Evolutionary conservation across 805 yeast genomes (phyloP), one percentile per base, ranked within the genome.

Genomic region (Spathaspora sp.): DNA sequence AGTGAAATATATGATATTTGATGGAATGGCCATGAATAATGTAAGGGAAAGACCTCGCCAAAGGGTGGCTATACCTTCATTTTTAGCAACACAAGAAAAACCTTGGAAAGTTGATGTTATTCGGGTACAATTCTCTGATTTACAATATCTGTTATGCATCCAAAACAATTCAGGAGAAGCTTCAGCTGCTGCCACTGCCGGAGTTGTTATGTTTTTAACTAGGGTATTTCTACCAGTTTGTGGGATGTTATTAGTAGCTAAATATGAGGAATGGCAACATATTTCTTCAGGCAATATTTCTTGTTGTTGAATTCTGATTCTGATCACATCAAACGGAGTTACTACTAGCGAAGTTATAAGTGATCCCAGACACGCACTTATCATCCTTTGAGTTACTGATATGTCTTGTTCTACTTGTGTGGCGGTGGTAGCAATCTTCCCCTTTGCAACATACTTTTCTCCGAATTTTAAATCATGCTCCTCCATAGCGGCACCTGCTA

Each of bases 1-100:
- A 1, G 96, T 87, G 70, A 90, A 94, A 66, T 94, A 94, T 5
- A 94, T 92, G 54, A 94, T 87, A 59, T 93, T 94, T 0, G 97
- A 80, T 1, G 99, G 99, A 1, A 92, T 78, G 0, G 97, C 89
- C 96, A 94, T 94, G 12, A 87, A 52, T 17, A 94, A 69, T 0
- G 96, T 89, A 29, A 93, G 65, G 0, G 93, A 81, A 8, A 94
- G 76, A 0, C 99, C 99, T 49, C 98, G 75, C 93, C 97, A 94
- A 16, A 94, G 72, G 0, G 97, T 85, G 1, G 75, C 47, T 0
- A 82, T 26, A 0, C 99, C 99, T 67, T 94, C 99, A 23, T 79
- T 73, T 29, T 76, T 68, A 3, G 83, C 78, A 44, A 93, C 91
- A 43, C 80, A 78, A 1, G 70, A 57, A 56, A 93, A 75, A 0